These are phyloP conservation scores for Chlorella sp. DNA, from an alignment of 139 green algal genomes.

Conservation along the genomic window DNA sequence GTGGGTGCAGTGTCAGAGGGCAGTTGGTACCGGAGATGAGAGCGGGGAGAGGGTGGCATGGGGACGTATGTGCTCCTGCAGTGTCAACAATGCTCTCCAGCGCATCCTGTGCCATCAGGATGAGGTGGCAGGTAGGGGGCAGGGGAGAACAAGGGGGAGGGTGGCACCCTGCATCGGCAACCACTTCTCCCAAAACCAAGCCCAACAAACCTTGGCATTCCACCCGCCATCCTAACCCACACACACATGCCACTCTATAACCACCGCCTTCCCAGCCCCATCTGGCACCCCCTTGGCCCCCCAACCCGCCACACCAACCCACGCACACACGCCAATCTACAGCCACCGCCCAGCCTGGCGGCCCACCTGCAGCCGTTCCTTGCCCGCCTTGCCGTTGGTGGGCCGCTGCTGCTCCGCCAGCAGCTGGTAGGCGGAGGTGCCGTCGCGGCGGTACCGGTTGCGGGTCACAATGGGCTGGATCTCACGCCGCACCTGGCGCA, in stretches of 20 bases:
- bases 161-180: too few species aligned
- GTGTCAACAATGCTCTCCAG: too few species aligned
- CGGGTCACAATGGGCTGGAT: slow-evolving; percentile 74
- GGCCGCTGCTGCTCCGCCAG: slow-evolving; percentile 33
- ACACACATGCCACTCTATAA: too few species aligned
- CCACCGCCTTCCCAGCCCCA: too few species aligned
- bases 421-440: slow-evolving; percentile 51
- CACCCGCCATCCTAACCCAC: too few species aligned
- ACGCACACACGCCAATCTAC: background rate
- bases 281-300: too few species aligned
- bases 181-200: too few species aligned
- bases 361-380: slow-evolving; percentile 29
- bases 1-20: background rate
- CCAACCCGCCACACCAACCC: background rate
- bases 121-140: too few species aligned
- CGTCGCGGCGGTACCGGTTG: slow-evolving; percentile 63
- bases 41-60: background rate
- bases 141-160: background rate
- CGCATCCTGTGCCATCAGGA: background rate
- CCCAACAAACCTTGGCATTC: too few species aligned
- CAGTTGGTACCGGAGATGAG: background rate
- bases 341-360: background rate
- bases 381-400: slow-evolving; percentile 14
- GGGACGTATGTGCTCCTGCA: background rate
- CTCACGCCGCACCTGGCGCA: slow-evolving; percentile 79